Percentiles rank a stretch among this genome's conserved stretches.
phyloP scores from a whole-genome alignment of 1,284 basidiomycete genomes.

The Tilletia caries region DNA sequence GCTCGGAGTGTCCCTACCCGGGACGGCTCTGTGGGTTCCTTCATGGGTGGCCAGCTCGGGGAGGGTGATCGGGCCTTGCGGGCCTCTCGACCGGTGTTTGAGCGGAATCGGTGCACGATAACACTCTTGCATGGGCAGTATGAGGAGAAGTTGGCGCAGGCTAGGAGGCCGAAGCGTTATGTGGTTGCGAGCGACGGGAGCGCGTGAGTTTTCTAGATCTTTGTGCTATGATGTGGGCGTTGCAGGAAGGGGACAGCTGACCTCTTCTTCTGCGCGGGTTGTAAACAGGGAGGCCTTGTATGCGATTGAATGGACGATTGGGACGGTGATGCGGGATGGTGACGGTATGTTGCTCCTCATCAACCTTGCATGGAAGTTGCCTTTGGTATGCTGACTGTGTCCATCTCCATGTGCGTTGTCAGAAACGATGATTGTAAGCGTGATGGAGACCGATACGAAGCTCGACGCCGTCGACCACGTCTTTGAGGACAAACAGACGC shows the following conservation, averaged over 20 bases:
- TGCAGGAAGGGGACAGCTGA: neutral
- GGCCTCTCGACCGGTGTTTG: conserved; percentile 68
- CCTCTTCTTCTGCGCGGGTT: neutral
- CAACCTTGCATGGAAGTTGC: neutral
- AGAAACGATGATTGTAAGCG: conserved; percentile 63
- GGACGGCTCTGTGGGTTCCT: neutral
- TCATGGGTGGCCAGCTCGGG: neutral
- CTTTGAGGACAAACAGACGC: conserved; percentile 66
- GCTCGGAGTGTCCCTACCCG: neutral
- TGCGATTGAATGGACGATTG: conserved; percentile 65
- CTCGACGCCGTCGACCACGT: conserved; percentile 52
- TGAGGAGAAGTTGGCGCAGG: conserved; percentile 50
- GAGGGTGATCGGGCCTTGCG: conserved; percentile 19
- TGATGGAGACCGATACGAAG: conserved; percentile 88
- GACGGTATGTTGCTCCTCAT: conserved; percentile 70
- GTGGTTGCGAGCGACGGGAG: conserved; percentile 89
- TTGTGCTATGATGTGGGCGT: neutral
- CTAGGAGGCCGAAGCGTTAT: conserved; percentile 68
- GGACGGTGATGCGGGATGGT: conserved; percentile 89
- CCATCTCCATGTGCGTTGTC: neutral
- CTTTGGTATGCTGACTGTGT: neutral
- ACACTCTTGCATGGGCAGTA: conserved; percentile 67
- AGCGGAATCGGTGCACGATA: conserved; percentile 88
- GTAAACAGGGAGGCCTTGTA: conserved; percentile 35
- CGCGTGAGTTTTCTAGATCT: conserved; percentile 68